phyloP scores from a whole-genome alignment of 176 grass and related monocot genomes.

The Paspalum vaginatum region DNA sequence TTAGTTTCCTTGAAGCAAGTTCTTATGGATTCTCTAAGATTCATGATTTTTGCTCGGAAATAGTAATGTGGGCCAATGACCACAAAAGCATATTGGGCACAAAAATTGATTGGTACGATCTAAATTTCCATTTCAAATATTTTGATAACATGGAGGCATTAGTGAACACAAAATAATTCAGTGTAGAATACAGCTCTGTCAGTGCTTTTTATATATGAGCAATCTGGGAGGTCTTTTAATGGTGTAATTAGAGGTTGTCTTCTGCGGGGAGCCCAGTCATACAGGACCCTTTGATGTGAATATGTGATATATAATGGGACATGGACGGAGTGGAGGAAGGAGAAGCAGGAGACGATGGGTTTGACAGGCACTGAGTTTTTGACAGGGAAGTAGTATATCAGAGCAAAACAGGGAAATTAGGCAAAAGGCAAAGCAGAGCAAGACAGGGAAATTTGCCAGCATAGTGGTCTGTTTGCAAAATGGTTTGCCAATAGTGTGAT shows the following conservation, averaged over 20 bases:
- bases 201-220: neutral
- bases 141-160: neutral
- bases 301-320: neutral
- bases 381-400: neutral
- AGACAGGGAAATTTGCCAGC: neutral
- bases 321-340: neutral
- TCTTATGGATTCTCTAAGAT: neutral
- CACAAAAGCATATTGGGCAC: neutral
- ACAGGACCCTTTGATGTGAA: too few relatives aligned
- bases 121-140: neutral
- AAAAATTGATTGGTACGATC: neutral
- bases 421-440: neutral
- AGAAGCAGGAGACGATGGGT: neutral
- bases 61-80: neutral
- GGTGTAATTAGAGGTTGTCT: neutral
- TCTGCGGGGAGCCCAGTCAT: neutral
- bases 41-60: neutral
- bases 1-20: conserved; percentile 1
- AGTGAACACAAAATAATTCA: neutral
- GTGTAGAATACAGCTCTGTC: neutral
- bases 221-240: neutral
- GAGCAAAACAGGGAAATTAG: neutral
- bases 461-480: neutral
- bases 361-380: neutral
- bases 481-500: neutral